These are phyloP conservation scores for Globisporangium recalcitrans DNA, from an alignment of 352 stramenopile genomes.

Conservation along the genomic window DNA sequence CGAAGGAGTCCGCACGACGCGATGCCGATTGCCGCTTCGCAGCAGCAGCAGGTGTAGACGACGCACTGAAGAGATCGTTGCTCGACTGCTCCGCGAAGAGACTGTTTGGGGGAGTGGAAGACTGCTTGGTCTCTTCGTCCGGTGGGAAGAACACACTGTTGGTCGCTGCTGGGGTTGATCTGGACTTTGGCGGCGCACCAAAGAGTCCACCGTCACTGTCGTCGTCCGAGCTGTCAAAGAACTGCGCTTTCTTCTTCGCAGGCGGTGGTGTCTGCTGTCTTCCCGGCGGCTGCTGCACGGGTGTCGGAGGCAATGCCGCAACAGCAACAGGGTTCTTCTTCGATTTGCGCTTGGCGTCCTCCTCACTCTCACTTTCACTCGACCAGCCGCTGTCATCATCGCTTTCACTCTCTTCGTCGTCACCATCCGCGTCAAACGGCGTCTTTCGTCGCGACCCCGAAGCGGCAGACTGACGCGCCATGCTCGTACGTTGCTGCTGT, in stretches of 20 bases:
- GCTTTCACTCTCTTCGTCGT: constrained; percentile 38
- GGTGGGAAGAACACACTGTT: constrained; percentile 20
- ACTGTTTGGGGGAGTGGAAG: neutral
- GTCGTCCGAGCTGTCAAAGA: constrained; percentile 56
- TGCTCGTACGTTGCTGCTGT: neutral
- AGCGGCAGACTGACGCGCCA: constrained; percentile 15
- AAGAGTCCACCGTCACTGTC: constrained; percentile 35
- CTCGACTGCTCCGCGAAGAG: constrained; percentile 38
- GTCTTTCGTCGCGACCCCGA: constrained; percentile 25
- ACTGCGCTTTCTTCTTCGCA: constrained; percentile 31
- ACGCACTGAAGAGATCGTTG: constrained; percentile 30
- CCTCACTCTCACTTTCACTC: constrained; percentile 36
- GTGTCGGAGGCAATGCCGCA: neutral
- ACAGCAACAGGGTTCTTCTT: constrained; percentile 11
- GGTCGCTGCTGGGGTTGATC: neutral
- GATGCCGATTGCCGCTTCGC: constrained; percentile 1
- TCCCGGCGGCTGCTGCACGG: constrained; percentile 6
- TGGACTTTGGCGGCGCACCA: constrained; percentile 19
- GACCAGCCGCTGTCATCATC: constrained; percentile 48
- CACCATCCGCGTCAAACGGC: constrained; percentile 37
- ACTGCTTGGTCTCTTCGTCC: constrained; percentile 22
- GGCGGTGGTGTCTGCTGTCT: constrained; percentile 16
- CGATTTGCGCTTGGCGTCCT: constrained; percentile 17
- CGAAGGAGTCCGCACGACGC: constrained; percentile 19
- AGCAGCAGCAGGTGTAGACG: neutral